Conservation (phyloP, 345 rosid genomes). For the Citrus cavaleriei region DNA sequence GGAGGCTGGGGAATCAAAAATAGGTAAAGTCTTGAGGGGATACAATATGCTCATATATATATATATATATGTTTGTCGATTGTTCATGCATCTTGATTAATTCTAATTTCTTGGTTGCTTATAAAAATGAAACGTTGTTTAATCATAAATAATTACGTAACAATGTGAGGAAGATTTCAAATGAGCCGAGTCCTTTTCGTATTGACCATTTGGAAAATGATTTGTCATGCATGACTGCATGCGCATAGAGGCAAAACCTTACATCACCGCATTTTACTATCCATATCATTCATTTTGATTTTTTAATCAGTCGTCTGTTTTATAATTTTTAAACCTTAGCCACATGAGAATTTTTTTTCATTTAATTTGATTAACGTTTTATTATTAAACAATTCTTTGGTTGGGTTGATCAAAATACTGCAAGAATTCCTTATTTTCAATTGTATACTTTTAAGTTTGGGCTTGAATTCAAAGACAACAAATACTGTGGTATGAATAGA, state of each 20-base stretch:
- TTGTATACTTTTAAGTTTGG: too few relatives aligned
- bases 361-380: too few relatives aligned
- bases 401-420: too few relatives aligned
- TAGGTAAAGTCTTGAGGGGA: background rate
- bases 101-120: slow-evolving; percentile 1
- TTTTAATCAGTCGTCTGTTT: background rate
- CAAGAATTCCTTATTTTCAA: too few relatives aligned
- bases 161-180: too few relatives aligned
- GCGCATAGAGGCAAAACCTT: slow-evolving; percentile 1
- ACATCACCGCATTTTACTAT: background rate
- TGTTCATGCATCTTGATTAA: slow-evolving; percentile 15
- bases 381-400: too few relatives aligned
- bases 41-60: background rate
- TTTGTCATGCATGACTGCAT: background rate
- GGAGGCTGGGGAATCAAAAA: background rate
- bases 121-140: background rate
- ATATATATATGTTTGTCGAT: background rate
- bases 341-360: too few relatives aligned
- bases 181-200: background rate
- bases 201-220: background rate
- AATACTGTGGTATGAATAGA: too few relatives aligned
- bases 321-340: too few relatives aligned
- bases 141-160: background rate
- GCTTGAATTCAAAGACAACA: too few relatives aligned
- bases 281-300: background rate